These are phyloP conservation scores for Ceratocystis lukuohia DNA, from an alignment of 2,329 filamentous ascomycete species.

Conservation along the genomic window DNA sequence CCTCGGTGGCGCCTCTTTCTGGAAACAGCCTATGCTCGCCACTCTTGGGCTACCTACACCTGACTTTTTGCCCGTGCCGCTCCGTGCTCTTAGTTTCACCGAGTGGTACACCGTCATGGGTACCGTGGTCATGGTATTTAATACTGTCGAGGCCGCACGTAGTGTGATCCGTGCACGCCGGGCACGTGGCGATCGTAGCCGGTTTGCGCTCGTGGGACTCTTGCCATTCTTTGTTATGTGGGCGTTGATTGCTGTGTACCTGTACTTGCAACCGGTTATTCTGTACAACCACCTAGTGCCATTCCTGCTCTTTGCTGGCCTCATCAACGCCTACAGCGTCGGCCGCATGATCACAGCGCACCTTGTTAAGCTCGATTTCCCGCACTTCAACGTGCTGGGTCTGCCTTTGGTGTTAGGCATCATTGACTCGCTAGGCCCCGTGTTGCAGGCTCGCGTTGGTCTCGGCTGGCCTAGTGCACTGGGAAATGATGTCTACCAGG, in stretches of 20 bases:
- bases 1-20: constrained; percentile 81
- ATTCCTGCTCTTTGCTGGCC: constrained; percentile 74
- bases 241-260: constrained; percentile 62
- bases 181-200: constrained; percentile 55
- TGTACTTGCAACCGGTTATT: constrained; percentile 74
- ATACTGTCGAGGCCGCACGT: constrained; percentile 63
- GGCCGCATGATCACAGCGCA: constrained; percentile 94
- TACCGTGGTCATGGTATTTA: constrained; percentile 64
- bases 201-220: constrained; percentile 68
- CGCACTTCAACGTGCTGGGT: constrained; percentile 75
- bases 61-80: constrained; percentile 29
- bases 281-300: constrained; percentile 73
- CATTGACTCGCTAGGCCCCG: constrained; percentile 64
- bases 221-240: constrained; percentile 69
- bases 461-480: constrained; percentile 66
- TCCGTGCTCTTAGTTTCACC: constrained; percentile 76
- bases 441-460: constrained; percentile 43
- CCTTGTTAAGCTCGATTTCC: constrained; percentile 74
- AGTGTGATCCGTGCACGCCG: constrained; percentile 77
- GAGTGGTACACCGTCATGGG: constrained; percentile 91
- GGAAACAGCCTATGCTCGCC: constrained; percentile 69
- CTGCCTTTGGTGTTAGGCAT: constrained; percentile 67
- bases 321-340: constrained; percentile 89
- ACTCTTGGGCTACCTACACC: constrained; percentile 50
- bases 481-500: constrained; percentile 68